Evolutionary conservation across 23 red algal genomes (phyloP).

Genomic region (Cyanidium caldarium): DNA sequence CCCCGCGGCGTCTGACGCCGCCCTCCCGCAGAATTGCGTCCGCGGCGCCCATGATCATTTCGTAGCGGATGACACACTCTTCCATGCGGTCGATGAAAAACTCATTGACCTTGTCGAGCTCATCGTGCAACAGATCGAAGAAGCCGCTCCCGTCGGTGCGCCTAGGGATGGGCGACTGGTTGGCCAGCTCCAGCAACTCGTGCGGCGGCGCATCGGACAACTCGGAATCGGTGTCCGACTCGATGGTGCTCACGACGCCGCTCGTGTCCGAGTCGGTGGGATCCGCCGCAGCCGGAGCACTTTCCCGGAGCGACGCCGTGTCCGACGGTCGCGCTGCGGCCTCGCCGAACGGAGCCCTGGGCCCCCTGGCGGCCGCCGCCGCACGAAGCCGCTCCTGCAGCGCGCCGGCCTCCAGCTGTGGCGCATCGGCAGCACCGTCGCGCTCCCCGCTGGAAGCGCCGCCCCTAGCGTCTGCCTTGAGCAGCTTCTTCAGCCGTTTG

Average conservation of each 20-base stretch:
- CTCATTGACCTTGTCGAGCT: conserved; percentile 96
- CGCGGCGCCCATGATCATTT: too few relatives aligned
- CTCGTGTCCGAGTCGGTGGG: background rate
- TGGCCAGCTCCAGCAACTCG: background rate
- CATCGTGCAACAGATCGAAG: conserved; percentile 30
- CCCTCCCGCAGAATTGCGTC: background rate
- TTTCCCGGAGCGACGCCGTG: background rate
- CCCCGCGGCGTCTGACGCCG: background rate
- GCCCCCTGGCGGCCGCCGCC: background rate
- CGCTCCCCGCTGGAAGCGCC: background rate
- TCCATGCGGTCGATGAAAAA: conserved; percentile 94
- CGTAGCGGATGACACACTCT: conserved; percentile 65
- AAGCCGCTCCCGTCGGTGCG: conserved; percentile 10
- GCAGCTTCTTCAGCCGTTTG: conserved; percentile 68
- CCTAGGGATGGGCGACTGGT: background rate
- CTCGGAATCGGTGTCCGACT: background rate
- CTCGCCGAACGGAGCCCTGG: background rate
- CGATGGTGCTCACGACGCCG: background rate
- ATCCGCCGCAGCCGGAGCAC: background rate
- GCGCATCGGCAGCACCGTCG: background rate
- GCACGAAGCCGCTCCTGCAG: background rate
- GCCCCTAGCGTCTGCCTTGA: background rate
- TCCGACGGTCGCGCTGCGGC: background rate
- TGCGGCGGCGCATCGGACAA: background rate
- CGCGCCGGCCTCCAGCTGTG: background rate